Evolutionary conservation across 805 yeast genomes (phyloP), one percentile per base, ranked within the genome.

Genomic region (Lachancea quebecensis): DNA sequence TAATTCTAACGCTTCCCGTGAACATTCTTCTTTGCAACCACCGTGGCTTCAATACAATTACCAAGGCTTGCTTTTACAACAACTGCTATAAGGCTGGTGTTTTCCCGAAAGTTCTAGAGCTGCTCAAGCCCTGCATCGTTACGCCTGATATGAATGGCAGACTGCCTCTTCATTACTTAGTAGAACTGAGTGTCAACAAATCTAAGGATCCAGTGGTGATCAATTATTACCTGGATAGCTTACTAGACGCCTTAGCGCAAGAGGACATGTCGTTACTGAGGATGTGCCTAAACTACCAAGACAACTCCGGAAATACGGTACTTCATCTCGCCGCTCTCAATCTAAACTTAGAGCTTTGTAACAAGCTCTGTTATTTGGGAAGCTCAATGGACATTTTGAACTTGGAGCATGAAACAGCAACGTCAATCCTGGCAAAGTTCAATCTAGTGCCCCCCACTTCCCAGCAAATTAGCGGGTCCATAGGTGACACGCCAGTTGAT

Each of bases 271-370:
- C 71, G 16, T 55, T 79, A 41, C 71, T 81, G 36, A 74, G 76
- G 41, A 76, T 81, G 51, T 68, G 84, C 35, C 59, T 84, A 27
- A 85, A 87, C 57, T 89, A 82, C 54, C 86, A 79, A 58, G 98
- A 93, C 63, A 73, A 71, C 17, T 73, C 79, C 49, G 97, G 97
- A 4, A 87, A 89, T 54, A 87, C 96, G 0, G 87, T 95, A 6
- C 67, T 89, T 40, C 95, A 88, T 56, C 69, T 91, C 38, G 89
- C 95, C 0, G 77, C 69, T 5, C 45, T 61, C 21, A 65, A 65
- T 39, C 44, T 59, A 27, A 65, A 64, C 43, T 47, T 64, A 38
- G 60, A 58, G 17, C 47, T 65, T 9, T 65, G 62, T 47, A 58
- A 60, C 39, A 62, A 56, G 41, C 44, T 65, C 7, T 53, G 58